Percentiles rank a stretch among this genome's conserved stretches.
Conservation (phyloP, 208 protist species). For the Crithidia fasciculata region DNA sequence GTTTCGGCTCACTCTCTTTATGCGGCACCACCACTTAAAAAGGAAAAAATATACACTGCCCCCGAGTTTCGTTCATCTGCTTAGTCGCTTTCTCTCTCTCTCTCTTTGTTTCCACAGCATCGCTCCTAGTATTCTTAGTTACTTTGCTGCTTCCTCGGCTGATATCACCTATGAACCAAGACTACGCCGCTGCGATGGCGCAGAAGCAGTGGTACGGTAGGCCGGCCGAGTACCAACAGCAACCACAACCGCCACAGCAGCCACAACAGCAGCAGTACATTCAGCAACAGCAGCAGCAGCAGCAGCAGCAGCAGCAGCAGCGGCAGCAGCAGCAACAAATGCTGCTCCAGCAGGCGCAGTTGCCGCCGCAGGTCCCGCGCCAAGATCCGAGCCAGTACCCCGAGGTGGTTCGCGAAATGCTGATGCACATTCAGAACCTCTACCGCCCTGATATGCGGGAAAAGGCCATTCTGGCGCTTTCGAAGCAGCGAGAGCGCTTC, state of each 20-base stretch:
- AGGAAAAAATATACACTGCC: not conserved
- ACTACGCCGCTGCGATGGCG: constrained; percentile 15
- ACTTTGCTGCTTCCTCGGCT: not conserved
- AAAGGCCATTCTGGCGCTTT: constrained; percentile 92
- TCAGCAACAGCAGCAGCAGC: constrained; percentile 9
- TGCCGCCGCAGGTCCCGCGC: constrained; percentile 18
- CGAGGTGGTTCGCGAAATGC: constrained; percentile 37
- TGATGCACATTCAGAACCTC: constrained; percentile 59
- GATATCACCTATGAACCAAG: constrained; percentile 12
- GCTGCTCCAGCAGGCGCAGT: constrained; percentile 16
- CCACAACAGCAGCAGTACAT: constrained; percentile 13
- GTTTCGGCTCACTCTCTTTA: no score
- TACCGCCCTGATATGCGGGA: constrained; percentile 88
- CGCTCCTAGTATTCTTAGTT: not conserved
- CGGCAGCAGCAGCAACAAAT: constrained; percentile 14
- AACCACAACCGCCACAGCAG: not conserved
- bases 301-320: constrained; percentile 5
- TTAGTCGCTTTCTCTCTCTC: not conserved
- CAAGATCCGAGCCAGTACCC: constrained; percentile 34
- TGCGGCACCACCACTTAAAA: no score
- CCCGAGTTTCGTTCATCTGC: not conserved
- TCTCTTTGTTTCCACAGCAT: not conserved
- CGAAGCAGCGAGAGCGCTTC: constrained; percentile 95
- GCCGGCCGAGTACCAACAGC: not conserved
- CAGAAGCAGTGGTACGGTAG: constrained; percentile 22